phyloP scores from a whole-genome alignment of 2,329 filamentous ascomycete genomes.

The Aspergillus novofumigatus region DNA sequence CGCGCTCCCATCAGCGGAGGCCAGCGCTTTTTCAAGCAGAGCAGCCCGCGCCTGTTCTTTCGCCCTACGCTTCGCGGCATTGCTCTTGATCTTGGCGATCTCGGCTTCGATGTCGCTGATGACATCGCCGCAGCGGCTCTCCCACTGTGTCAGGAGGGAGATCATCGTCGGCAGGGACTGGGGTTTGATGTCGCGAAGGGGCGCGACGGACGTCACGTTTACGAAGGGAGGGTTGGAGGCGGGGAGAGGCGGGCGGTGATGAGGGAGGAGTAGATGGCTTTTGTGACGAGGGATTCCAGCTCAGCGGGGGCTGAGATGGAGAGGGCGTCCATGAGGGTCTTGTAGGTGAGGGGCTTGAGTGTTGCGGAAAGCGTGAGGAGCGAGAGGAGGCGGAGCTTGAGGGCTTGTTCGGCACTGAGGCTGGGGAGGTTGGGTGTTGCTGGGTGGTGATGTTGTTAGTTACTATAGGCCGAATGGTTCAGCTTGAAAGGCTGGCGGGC shows the following conservation, averaged over 20 bases:
- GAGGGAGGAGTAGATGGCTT: constrained; percentile 80
- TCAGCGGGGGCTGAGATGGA: constrained; percentile 62
- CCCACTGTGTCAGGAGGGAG: constrained; percentile 67
- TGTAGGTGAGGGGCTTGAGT: constrained; percentile 67
- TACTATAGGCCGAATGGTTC: constrained; percentile 1
- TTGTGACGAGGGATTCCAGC: constrained; percentile 82
- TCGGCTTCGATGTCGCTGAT: constrained; percentile 72
- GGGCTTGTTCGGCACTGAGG: constrained; percentile 67
- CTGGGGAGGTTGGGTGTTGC: constrained; percentile 59
- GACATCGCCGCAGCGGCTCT: constrained; percentile 68
- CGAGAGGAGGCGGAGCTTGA: constrained; percentile 87
- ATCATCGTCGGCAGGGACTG: constrained; percentile 67
- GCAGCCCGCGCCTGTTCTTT: constrained; percentile 48
- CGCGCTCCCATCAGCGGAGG: constrained; percentile 27
- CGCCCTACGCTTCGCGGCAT: constrained; percentile 52
- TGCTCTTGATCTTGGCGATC: constrained; percentile 61
- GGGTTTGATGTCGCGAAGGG: constrained; percentile 79
- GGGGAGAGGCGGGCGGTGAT: constrained; percentile 78
- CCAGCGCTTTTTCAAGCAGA: constrained; percentile 48
- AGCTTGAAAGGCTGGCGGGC: constrained; percentile 3
- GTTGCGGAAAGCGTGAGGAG: constrained; percentile 75
- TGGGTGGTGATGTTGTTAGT: constrained; percentile 15
- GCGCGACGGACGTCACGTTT: constrained; percentile 73
- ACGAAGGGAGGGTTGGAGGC: constrained; percentile 73
- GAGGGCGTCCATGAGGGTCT: constrained; percentile 62